Base-by-base conservation (phyloP, 2,329 filamentous ascomycete species). In the Alternaria hordeiaustralica region DNA sequence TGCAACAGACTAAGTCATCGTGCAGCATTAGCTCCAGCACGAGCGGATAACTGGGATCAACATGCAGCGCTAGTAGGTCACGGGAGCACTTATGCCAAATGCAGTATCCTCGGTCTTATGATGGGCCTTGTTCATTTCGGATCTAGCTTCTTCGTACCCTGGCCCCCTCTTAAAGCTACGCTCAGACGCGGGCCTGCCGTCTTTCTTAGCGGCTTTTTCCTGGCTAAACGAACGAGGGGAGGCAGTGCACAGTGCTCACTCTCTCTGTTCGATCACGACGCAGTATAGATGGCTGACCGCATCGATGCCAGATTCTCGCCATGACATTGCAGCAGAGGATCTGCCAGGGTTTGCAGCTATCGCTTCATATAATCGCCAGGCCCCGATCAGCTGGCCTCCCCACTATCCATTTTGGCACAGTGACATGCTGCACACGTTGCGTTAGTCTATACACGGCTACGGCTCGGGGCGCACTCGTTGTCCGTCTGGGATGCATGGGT, bases 381-480 rank as follows among this genome's bases (percentile, higher is more conserved):
- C 66, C 60, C 63, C 70, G 64, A 71, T 67, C 60, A 68, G 58
- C 65, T 72, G 63, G 63, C 64, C 73, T 69, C 70, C 58, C 62
- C 71, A 69, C 61, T 49, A 26, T 66, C 66, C 68, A 68, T 12
- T 41, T 53, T 60, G 53, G 70, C 67, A 69, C 67, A 65, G 72
- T 76, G 72, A 75, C 72, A 69, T 63, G 49, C 63, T 63, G 60
- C 59, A 64, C 69, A 73, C 65, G 64, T 72, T 72, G 75, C 75
- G 70, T 67, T 67, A 67, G 65, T 59, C 58, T 56, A 58, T 53
- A 76, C 74, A 78, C 76, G 75, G 77, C 71, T 75, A 75, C 76
- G 72, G 69, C 72, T 75, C 72, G 69, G 73, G 75, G 70, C 72
- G 69, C 60, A 62, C 60, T 67, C 68, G 65, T 67, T 68, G 63